These are phyloP conservation scores for Cercophora scortea DNA, from an alignment of 495 filamentous ascomycete genomes.

Conservation along the genomic window DNA sequence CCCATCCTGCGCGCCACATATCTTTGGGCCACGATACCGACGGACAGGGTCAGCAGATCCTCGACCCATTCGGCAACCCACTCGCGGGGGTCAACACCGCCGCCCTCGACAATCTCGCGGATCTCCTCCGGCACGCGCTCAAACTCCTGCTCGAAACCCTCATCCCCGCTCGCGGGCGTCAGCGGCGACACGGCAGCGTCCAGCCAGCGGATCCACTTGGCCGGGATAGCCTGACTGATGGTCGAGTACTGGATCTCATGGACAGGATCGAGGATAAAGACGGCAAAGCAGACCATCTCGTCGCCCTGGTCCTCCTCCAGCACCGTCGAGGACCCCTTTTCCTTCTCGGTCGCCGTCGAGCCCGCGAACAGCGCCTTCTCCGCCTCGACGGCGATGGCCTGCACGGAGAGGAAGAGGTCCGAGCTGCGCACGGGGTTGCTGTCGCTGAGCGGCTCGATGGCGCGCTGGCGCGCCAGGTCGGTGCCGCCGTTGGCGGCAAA, in stretches of 20 bases:
- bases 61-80: conserved; percentile 98
- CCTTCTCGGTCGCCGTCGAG: conserved; percentile 33
- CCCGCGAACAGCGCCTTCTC: conserved; percentile 61
- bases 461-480: conserved; percentile 69
- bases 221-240: conserved; percentile 75
- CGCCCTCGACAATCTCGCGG: conserved; percentile 73
- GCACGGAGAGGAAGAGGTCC: conserved; percentile 91
- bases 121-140: conserved; percentile 69
- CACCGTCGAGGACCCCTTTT: conserved; percentile 44
- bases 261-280: conserved; percentile 89
- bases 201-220: conserved; percentile 85
- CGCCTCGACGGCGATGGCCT: conserved; percentile 62
- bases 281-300: conserved; percentile 67
- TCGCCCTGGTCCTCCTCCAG: conserved; percentile 39
- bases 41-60: conserved; percentile 69
- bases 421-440: conserved; percentile 84
- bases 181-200: conserved; percentile 53
- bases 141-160: conserved; percentile 18
- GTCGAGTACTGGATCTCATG: conserved; percentile 84
- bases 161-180: conserved; percentile 34
- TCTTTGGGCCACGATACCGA: conserved; percentile 86
- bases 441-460: conserved; percentile 65
- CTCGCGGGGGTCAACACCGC: conserved; percentile 89
- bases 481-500: conserved; percentile 68
- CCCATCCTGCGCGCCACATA: conserved; percentile 96